Evolutionary conservation across 108 stramenopile species (phyloP).

Genomic region (Aurantiochytrium sp.): DNA sequence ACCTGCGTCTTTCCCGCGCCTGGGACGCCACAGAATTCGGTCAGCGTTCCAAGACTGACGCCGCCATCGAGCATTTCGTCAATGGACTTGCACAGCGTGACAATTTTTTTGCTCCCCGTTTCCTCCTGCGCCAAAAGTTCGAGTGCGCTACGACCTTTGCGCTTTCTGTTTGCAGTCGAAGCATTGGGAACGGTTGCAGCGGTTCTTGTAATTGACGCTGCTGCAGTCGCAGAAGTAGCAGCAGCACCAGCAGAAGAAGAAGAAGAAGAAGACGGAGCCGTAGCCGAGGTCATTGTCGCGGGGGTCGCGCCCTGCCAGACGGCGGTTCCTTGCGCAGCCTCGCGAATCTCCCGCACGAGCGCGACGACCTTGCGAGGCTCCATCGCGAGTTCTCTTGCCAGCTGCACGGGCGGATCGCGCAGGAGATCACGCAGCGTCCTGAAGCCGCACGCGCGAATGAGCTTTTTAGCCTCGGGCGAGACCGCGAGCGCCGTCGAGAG

Average conservation of each 20-base stretch:
- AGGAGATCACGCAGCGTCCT: background rate
- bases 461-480: background rate
- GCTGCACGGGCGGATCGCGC: background rate
- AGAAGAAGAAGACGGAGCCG: too few relatives aligned
- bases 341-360: background rate
- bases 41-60: conserved; percentile 63
- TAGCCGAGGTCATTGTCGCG: too few relatives aligned
- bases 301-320: too few relatives aligned
- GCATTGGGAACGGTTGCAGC: too few relatives aligned
- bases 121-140: background rate
- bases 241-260: too few relatives aligned
- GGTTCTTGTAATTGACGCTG: too few relatives aligned
- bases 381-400: background rate
- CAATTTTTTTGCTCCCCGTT: conserved; percentile 16
- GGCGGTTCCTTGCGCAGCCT: background rate
- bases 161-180: background rate
- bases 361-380: background rate
- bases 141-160: background rate
- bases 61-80: conserved; percentile 75
- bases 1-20: conserved; percentile 90
- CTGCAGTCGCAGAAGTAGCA: too few relatives aligned
- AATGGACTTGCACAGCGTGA: conserved; percentile 64
- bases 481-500: background rate
- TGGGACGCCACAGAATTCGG: conserved; percentile 80
- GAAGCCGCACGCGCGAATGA: background rate